Evolutionary conservation across 345 rosid genomes (phyloP).

Genomic region (Adansonia digitata): DNA sequence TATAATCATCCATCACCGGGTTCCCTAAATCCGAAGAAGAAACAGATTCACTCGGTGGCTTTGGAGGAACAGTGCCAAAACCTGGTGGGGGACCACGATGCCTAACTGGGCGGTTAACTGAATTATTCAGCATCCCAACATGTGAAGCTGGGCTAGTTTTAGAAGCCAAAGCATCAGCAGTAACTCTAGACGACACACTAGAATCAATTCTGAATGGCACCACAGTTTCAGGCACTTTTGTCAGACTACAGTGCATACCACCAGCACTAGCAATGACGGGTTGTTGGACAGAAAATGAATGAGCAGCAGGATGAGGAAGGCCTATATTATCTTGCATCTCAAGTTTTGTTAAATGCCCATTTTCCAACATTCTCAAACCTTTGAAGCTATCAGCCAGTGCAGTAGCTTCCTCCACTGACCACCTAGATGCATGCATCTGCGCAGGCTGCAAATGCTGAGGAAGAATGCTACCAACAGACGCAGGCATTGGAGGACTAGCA

Average conservation of each 20-base stretch:
- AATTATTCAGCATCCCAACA: constrained; percentile 46
- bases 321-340: constrained; percentile 46
- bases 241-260: constrained; percentile 39
- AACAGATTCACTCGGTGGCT: constrained; percentile 41
- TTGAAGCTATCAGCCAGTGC: constrained; percentile 54
- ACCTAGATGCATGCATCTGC: constrained; percentile 42
- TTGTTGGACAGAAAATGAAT: constrained; percentile 37
- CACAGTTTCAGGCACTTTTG: constrained; percentile 36
- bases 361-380: constrained; percentile 45
- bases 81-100: constrained; percentile 97
- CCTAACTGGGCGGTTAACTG: constrained; percentile 72
- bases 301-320: constrained; percentile 30
- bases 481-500: constrained; percentile 29
- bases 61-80: constrained; percentile 61
- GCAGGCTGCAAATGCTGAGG: constrained; percentile 40
- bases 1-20: constrained; percentile 70
- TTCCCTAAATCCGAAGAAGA: constrained; percentile 37
- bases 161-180: constrained; percentile 37
- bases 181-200: constrained; percentile 42
- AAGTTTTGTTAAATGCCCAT: constrained; percentile 47
- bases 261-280: constrained; percentile 31
- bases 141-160: constrained; percentile 37
- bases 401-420: constrained; percentile 49
- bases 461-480: constrained; percentile 38
- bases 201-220: constrained; percentile 42